Base-by-base conservation (phyloP, 1,139 yeast genomes). In the Blastobotrys niveus region DNA sequence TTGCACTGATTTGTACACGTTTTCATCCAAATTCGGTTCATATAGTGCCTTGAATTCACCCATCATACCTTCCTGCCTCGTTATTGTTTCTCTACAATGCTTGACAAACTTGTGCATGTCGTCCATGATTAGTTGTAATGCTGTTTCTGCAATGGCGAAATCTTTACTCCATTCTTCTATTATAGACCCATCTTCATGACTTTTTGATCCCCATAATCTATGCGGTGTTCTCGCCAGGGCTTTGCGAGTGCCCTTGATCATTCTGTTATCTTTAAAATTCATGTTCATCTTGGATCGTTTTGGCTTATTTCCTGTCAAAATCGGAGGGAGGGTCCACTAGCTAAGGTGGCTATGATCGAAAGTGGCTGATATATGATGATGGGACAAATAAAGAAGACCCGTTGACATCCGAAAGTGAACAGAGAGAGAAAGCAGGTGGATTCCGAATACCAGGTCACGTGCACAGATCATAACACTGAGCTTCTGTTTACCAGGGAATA, bases 151-250 rank as follows among this genome's bases (percentile, higher is more conserved):
- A 22, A 68, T 63, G 39, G 67, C 64, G 47, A 76, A 58, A 49
- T 76, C 80, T 48, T 71, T 68, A 41, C 71, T 62, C 66, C 76
- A 76, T n/a, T n/a, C n/a, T 40, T 71, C 73, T 10, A 64, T 58
- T 26, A 77, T 66, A 38, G 75, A 60, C 48, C 74, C 72, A 55
- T 76, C 80, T 51, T 76, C 80, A 14, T 57, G 52, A 10, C 65
- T 57, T 50, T 66, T 65, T 49, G 54, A 52, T 19, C 50, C 50
- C 10, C 58, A 43, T 14, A 66, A 51, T 25, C 61, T 55, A 49
- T 65, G 70, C n/a, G 70, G 70, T 1, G 67, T 59, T 29, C 70
- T 53, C 29, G 56, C 63, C 27, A 65, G 55, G 20, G 68, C 68
- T 49, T 65, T 65, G 47, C 58, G 61, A 32, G 68, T 61, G 25